Evolutionary conservation across 2,329 filamentous ascomycete genomes (phyloP).

Genomic region (Alternaria gansuensis): DNA sequence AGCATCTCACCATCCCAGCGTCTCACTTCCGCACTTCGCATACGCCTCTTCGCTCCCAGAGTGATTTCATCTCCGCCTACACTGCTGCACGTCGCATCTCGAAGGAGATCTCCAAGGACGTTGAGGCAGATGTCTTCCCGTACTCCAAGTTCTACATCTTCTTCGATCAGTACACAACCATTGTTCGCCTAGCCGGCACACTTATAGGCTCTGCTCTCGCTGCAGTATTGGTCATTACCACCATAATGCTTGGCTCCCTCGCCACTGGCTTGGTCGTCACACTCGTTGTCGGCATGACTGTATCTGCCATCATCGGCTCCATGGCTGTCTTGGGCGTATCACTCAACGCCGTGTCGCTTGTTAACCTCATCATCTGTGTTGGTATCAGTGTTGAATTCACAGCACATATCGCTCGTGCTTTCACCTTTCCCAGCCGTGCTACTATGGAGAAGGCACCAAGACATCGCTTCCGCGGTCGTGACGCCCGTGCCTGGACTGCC

Average conservation of each 20-base stretch:
- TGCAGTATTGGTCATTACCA: constrained; percentile 84
- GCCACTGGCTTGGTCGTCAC: constrained; percentile 84
- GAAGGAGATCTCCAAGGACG: constrained; percentile 73
- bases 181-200: constrained; percentile 79
- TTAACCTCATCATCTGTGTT: constrained; percentile 96
- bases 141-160: constrained; percentile 99
- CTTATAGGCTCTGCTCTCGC: constrained; percentile 84
- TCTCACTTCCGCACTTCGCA: constrained; percentile 94
- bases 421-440: constrained; percentile 86
- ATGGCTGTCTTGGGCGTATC: constrained; percentile 92
- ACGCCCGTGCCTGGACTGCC: constrained; percentile 90
- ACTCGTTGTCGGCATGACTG: constrained; percentile 88
- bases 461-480: constrained; percentile 78
- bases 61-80: constrained; percentile 93
- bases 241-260: constrained; percentile 82
- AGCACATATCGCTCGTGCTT: constrained; percentile 93
- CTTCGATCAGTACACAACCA: constrained; percentile 94
- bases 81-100: constrained; percentile 88
- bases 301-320: constrained; percentile 91
- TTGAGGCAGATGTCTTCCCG: constrained; percentile 86
- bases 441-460: constrained; percentile 80
- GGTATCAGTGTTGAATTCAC: constrained; percentile 98
- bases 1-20: constrained; percentile 73
- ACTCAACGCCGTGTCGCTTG: constrained; percentile 91
- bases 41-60: constrained; percentile 83